Base-by-base conservation (phyloP, 768 basidiomycete species). In the Trametes elegans region DNA sequence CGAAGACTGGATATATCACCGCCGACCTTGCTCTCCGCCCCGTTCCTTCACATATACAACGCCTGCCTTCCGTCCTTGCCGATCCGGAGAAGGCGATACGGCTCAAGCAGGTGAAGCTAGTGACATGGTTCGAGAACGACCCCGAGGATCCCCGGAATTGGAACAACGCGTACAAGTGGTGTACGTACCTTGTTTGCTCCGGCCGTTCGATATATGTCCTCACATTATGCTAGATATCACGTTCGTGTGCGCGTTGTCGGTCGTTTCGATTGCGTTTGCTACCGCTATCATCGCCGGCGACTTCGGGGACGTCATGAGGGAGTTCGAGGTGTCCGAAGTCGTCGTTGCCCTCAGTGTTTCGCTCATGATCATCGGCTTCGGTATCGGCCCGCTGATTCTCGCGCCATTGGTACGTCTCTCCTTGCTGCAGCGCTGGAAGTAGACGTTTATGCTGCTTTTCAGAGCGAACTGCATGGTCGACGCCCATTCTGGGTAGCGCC, bases 391-490 rank as follows among this genome's bases (percentile, higher is more conserved):
- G 34, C 53, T 65, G 0, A 55, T 62, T n/a, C 69, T 66, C 67
- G 70, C 67, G 5, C 68, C 69, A 34, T 19, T 71, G 24, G 55
- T 63, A 48, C 28, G 58, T 16, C 31, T 31, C 26, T 13, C 28
- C 59, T 60, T 21, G 31, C 54, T 31, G 65, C 69, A 1, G 64
- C 67, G 49, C 64, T 2, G 48, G 58, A 19, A 67, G 64, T 66
- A 11, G 66, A 69, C 5, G 10, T 14, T 23, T 5, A 13, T 10
- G 14, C 21, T 68, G 18, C 13, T 28, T 13, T 21, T 7, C 38
- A 68, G 67, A 70, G 70, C 18, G 77, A 79, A 58, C 64, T 76
- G 11, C 68, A 70, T 49, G 78, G 75, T 10, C 68, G 76, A 0
- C 58, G 68, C 34, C 63, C 68, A 3, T 59, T 74, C 10, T 76